Conservation (phyloP, 2,329 filamentous ascomycete genomes). For the Didymella arachidicola region DNA sequence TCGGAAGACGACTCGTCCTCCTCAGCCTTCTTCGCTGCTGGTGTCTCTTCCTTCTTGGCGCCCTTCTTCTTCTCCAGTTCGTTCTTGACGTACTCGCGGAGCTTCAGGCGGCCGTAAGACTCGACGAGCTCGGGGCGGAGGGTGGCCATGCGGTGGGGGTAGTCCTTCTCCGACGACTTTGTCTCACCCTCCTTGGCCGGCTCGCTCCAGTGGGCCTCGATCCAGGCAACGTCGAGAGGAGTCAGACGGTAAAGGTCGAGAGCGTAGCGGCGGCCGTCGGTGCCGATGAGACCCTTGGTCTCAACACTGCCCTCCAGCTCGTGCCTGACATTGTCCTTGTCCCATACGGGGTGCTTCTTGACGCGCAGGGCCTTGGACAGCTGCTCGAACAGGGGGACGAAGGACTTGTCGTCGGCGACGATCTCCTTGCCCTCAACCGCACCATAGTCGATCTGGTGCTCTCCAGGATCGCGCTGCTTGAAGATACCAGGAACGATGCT, state of each 20-base stretch:
- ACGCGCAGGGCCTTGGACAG: conserved; percentile 89
- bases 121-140: conserved; percentile 90
- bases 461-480: conserved; percentile 95
- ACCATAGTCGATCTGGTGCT: conserved; percentile 99
- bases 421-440: conserved; percentile 97
- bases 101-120: conserved; percentile 80
- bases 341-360: conserved; percentile 96
- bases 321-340: conserved; percentile 90
- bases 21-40: conserved; percentile 51
- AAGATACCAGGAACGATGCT: conserved; percentile 99
- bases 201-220: conserved; percentile 73
- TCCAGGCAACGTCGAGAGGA: conserved; percentile 87
- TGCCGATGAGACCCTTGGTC: conserved; percentile 96
- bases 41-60: conserved; percentile 48
- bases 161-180: conserved; percentile 62
- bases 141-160: conserved; percentile 96
- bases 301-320: conserved; percentile 95
- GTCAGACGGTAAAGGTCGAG: conserved; percentile 95
- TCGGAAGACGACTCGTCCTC: conserved; percentile 43
- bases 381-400: conserved; percentile 84
- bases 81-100: conserved; percentile 85
- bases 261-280: conserved; percentile 96
- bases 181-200: conserved; percentile 55
- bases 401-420: conserved; percentile 87
- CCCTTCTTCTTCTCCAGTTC: conserved; percentile 64